Conservation (phyloP, 805 yeast species). For the Pichia occidentalis region DNA sequence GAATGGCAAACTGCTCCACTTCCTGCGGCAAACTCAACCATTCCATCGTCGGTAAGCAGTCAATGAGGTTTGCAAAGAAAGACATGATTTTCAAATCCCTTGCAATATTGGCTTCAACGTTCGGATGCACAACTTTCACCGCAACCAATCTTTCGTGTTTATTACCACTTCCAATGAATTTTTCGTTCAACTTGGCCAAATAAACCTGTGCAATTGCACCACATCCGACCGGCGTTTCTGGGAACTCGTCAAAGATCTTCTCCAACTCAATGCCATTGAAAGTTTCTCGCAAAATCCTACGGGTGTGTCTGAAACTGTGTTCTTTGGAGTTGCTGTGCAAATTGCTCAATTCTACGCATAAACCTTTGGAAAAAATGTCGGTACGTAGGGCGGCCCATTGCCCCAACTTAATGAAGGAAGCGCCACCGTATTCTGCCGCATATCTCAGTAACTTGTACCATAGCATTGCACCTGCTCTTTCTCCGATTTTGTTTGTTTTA, state of each 20-base stretch:
- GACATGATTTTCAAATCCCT: constrained; percentile 83
- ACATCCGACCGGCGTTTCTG: constrained; percentile 78
- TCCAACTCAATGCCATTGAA: constrained; percentile 51
- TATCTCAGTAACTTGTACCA: constrained; percentile 68
- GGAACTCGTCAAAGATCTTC: constrained; percentile 75
- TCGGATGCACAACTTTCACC: constrained; percentile 88
- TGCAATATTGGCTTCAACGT: constrained; percentile 61
- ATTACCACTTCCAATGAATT: constrained; percentile 27
- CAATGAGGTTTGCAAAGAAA: constrained; percentile 65
- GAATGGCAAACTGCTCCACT: constrained; percentile 75
- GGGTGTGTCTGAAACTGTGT: constrained; percentile 62
- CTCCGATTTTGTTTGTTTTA: constrained; percentile 32
- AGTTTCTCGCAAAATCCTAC: constrained; percentile 48
- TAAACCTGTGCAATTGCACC: constrained; percentile 99
- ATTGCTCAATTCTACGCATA: constrained; percentile 70
- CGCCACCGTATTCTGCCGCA: constrained; percentile 81
- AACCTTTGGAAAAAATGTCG: constrained; percentile 74
- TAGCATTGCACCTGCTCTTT: constrained; percentile 52
- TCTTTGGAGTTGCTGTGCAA: constrained; percentile 79
- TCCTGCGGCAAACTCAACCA: constrained; percentile 96
- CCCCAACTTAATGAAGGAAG: constrained; percentile 85
- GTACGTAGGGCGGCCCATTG: constrained; percentile 99
- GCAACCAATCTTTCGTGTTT: constrained; percentile 61
- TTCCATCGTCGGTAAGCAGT: constrained; percentile 87
- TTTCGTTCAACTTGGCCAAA: constrained; percentile 53